Conservation (phyloP, 1,139 yeast genomes). For the Kodamaea alishanica region DNA sequence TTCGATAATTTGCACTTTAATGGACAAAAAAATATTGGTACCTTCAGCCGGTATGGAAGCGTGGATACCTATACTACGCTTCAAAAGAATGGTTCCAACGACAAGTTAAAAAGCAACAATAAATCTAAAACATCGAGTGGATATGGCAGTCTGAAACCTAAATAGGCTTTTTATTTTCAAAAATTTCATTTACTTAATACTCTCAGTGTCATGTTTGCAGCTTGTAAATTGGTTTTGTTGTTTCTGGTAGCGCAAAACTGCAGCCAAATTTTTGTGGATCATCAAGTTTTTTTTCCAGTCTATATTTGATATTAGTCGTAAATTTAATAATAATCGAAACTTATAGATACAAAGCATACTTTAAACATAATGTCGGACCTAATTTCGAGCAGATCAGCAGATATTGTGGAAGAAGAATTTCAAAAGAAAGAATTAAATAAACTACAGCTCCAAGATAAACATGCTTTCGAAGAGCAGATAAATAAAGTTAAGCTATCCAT, state of each 20-base stretch:
- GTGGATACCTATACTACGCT: slow-evolving; percentile 22
- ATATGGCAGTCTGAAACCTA: too few relatives aligned
- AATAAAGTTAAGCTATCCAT: slow-evolving; percentile 2
- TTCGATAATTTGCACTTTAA: slow-evolving; percentile 23
- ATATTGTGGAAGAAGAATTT: slow-evolving; percentile 3
- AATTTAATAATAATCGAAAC: background rate
- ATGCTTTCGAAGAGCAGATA: slow-evolving; percentile 3
- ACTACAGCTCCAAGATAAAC: slow-evolving; percentile 1
- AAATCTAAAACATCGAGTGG: background rate
- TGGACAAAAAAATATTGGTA: slow-evolving; percentile 15
- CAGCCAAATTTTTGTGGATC: too few relatives aligned
- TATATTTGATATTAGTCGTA: background rate
- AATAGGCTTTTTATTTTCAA: too few relatives aligned
- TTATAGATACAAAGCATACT: background rate
- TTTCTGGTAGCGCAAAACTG: too few relatives aligned
- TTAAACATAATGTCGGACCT: slow-evolving; percentile 2
- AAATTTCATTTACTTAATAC: too few relatives aligned
- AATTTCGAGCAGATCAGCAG: slow-evolving; percentile 1
- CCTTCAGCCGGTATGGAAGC: slow-evolving; percentile 28
- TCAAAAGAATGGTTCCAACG: slow-evolving; percentile 14
- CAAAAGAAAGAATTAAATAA: background rate
- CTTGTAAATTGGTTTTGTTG: too few relatives aligned
- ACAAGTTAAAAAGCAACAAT: slow-evolving; percentile 7
- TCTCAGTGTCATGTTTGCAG: too few relatives aligned
- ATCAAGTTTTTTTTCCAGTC: slow-evolving; percentile 1